phyloP scores from a whole-genome alignment of 202 grass and related monocot species.

The Zizania palustris region DNA sequence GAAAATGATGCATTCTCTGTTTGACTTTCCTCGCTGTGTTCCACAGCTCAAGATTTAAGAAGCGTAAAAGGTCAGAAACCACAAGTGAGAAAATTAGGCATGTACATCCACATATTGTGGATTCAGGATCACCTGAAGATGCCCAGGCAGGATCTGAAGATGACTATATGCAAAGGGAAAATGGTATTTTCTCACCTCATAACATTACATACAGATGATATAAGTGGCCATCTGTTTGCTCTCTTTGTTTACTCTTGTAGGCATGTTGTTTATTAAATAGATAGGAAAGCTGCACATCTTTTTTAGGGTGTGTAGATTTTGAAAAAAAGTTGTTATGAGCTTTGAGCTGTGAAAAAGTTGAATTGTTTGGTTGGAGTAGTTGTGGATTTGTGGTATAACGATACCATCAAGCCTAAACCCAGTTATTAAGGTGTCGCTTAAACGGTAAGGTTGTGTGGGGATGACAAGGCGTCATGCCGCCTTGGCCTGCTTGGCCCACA shows the following conservation, averaged over 20 bases:
- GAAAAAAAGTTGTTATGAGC: too few relatives aligned
- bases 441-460: too few relatives aligned
- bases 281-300: background rate
- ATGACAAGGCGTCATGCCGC: too few relatives aligned
- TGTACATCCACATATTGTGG: constrained; percentile 74
- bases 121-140: constrained; percentile 74
- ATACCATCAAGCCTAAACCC: too few relatives aligned
- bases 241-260: background rate
- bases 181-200: constrained; percentile 53
- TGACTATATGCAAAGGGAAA: constrained; percentile 57
- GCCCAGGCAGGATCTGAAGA: constrained; percentile 60
- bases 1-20: constrained; percentile 3
- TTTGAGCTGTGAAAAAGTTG: too few relatives aligned
- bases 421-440: too few relatives aligned
- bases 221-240: background rate
- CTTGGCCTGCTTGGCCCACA: too few relatives aligned
- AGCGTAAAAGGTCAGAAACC: constrained; percentile 49
- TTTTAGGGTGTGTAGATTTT: background rate
- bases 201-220: constrained; percentile 3
- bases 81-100: constrained; percentile 54
- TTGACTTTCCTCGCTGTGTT: constrained; percentile 38
- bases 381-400: too few relatives aligned
- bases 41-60: constrained; percentile 78
- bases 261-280: background rate
- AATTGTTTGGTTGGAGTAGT: too few relatives aligned